These are phyloP conservation scores for Tuber indicum DNA, from an alignment of 495 filamentous ascomycete species.

Conservation along the genomic window DNA sequence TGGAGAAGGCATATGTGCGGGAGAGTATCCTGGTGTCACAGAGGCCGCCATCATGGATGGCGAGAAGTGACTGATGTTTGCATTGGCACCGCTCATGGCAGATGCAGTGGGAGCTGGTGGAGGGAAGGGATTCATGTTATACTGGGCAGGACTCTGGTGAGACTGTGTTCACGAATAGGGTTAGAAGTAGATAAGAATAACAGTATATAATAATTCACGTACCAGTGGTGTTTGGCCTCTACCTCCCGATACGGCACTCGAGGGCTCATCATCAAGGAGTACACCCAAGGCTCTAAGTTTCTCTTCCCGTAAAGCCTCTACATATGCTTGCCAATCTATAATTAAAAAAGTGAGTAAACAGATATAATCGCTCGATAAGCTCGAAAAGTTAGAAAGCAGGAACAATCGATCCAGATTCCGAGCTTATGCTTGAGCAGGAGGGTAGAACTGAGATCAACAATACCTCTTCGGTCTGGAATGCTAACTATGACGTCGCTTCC, in stretches of 20 bases:
- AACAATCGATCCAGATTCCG: background rate
- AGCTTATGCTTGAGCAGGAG: background rate
- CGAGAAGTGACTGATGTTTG: constrained; percentile 33
- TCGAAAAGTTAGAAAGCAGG: background rate
- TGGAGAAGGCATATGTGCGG: constrained; percentile 30
- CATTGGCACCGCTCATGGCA: constrained; percentile 39
- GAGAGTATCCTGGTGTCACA: constrained; percentile 5
- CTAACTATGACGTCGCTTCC: constrained; percentile 52
- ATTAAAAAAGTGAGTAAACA: constrained; percentile 2
- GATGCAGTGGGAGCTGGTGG: constrained; percentile 35
- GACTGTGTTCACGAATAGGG: constrained; percentile 23
- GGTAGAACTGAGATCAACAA: background rate
- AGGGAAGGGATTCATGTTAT: constrained; percentile 32
- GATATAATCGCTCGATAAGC: background rate
- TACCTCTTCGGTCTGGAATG: constrained; percentile 62
- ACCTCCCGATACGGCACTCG: constrained; percentile 45
- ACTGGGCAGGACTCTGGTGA: constrained; percentile 36
- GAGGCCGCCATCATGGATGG: constrained; percentile 27
- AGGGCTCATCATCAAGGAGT: constrained; percentile 60
- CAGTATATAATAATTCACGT: constrained; percentile 8
- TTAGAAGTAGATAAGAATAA: constrained; percentile 17
- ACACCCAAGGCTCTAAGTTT: constrained; percentile 89
- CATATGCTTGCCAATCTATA: constrained; percentile 75
- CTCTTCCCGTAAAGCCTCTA: constrained; percentile 71
- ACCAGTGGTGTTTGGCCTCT: constrained; percentile 41